Percentiles rank a stretch among this genome's conserved stretches.
These are phyloP conservation scores for Raffaelea deltoideospora DNA, from an alignment of 2,329 filamentous ascomycete genomes.

Conservation along the genomic window DNA sequence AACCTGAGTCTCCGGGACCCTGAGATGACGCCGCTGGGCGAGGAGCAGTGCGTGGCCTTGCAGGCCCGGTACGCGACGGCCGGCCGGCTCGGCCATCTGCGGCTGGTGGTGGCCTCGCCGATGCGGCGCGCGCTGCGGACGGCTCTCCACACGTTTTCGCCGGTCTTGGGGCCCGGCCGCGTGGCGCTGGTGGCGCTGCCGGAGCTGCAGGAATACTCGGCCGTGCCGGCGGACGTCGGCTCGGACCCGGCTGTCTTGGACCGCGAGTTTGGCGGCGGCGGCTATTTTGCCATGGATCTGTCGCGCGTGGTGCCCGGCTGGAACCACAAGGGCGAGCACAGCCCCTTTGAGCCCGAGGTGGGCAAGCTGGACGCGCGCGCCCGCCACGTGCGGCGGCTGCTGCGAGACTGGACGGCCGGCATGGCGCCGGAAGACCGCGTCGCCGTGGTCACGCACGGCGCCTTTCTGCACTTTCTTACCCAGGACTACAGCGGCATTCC, in stretches of 20 bases:
- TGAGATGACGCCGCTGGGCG: slow-evolving; percentile 58
- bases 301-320: slow-evolving; percentile 47
- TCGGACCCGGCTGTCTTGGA: slow-evolving; percentile 37
- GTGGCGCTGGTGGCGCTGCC: slow-evolving; percentile 51
- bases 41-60: slow-evolving; percentile 56
- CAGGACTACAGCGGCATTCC: slow-evolving; percentile 58
- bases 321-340: slow-evolving; percentile 47
- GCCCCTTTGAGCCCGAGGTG: slow-evolving; percentile 29
- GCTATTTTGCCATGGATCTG: slow-evolving; percentile 53
- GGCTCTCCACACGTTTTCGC: slow-evolving; percentile 52
- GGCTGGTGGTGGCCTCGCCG: slow-evolving; percentile 62
- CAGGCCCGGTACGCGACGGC: slow-evolving; percentile 48
- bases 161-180: slow-evolving; percentile 25
- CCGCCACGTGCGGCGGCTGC: slow-evolving; percentile 39
- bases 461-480: slow-evolving; percentile 71
- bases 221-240: slow-evolving; percentile 64
- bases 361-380: slow-evolving; percentile 46
- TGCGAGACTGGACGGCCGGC: slow-evolving; percentile 32
- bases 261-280: slow-evolving; percentile 41
- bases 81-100: slow-evolving; percentile 42
- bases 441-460: slow-evolving; percentile 67
- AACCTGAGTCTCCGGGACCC: slow-evolving; percentile 69
- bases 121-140: slow-evolving; percentile 72
- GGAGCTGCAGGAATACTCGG: slow-evolving; percentile 63
- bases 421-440: slow-evolving; percentile 41